phyloP scores from a whole-genome alignment of 768 basidiomycete species.

The Amanita jacksonii region DNA sequence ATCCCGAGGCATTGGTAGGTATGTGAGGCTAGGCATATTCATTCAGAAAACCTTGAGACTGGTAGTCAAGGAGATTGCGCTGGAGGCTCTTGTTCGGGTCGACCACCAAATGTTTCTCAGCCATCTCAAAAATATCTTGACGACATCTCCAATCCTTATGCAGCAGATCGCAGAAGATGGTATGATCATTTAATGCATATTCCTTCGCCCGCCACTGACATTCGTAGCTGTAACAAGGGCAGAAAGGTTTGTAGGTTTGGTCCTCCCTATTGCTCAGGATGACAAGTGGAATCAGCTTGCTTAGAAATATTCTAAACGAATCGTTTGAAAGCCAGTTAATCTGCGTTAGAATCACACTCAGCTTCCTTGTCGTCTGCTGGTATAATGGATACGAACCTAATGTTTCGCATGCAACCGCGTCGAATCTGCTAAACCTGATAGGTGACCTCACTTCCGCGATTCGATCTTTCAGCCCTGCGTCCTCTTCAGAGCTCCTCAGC shows the following conservation, averaged over 20 bases:
- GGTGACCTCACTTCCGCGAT: slow-evolving; percentile 5
- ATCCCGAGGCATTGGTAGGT: slow-evolving; percentile 16
- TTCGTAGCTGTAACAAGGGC: neutral
- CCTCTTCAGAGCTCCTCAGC: slow-evolving; percentile 18
- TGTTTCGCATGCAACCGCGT: slow-evolving; percentile 5
- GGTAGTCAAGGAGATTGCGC: slow-evolving; percentile 23
- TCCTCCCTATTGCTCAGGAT: neutral
- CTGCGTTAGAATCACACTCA: slow-evolving; percentile 16
- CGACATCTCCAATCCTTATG: neutral
- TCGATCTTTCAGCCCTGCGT: neutral
- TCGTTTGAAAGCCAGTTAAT: slow-evolving; percentile 7
- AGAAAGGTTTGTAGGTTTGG: neutral
- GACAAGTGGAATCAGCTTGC: neutral
- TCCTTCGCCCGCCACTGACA: neutral
- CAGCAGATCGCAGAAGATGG: slow-evolving; percentile 1
- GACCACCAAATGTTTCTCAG: neutral
- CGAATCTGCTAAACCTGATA: slow-evolving; percentile 10
- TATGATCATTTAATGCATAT: neutral
- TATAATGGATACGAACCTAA: slow-evolving; percentile 14
- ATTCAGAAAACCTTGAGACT: neutral
- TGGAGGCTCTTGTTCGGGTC: slow-evolving; percentile 15
- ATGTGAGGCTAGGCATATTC: neutral
- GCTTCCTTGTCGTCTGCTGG: slow-evolving; percentile 28
- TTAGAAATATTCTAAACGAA: neutral
- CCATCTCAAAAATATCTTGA: neutral